phyloP scores from a whole-genome alignment of 2,329 filamentous ascomycete genomes.

The Calonectria honghensis region DNA sequence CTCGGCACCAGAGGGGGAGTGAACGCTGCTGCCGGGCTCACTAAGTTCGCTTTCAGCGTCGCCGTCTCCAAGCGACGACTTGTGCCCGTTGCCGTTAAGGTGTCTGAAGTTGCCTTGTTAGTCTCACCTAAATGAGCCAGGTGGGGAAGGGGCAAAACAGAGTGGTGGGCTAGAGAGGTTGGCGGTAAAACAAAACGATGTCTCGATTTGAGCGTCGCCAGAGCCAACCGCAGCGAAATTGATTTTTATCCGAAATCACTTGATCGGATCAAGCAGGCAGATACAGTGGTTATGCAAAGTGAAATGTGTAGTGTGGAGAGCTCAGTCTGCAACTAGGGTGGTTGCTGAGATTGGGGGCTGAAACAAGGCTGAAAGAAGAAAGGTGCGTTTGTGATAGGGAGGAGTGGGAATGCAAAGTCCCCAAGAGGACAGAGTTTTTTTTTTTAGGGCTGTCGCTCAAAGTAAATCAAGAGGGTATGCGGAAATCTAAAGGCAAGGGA shows the following conservation, averaged over 20 bases:
- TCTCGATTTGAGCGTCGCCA: slow-evolving; percentile 17
- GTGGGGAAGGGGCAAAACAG: slow-evolving; percentile 20
- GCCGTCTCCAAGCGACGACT: slow-evolving; percentile 60
- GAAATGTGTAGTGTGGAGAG: slow-evolving; percentile 7
- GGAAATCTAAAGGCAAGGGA: slow-evolving; percentile 44
- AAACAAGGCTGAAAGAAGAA: slow-evolving; percentile 36
- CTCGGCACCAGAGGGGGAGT: slow-evolving; percentile 62
- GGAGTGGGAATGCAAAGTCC: slow-evolving; percentile 12
- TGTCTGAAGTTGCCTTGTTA: slow-evolving; percentile 55
- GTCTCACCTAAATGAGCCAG: slow-evolving; percentile 36
- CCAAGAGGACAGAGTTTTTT: slow-evolving; percentile 19
- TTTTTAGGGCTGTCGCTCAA: slow-evolving; percentile 7
- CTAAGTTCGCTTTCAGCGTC: slow-evolving; percentile 67
- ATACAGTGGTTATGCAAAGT: slow-evolving; percentile 2
- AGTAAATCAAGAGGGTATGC: slow-evolving; percentile 28
- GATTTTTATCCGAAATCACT: slow-evolving; percentile 33
- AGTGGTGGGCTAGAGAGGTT: slow-evolving; percentile 16
- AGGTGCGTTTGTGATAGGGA: slow-evolving; percentile 26
- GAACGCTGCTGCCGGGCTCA: slow-evolving; percentile 60
- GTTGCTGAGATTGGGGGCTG: slow-evolving; percentile 33
- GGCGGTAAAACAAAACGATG: slow-evolving; percentile 19
- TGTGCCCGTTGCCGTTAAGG: slow-evolving; percentile 57
- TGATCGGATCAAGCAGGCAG: slow-evolving; percentile 8
- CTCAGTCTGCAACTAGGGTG: slow-evolving; percentile 7
- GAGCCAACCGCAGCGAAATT: slow-evolving; percentile 6